Base-by-base conservation (phyloP, 2,329 filamentous ascomycete species). In the Ophiosphaerella narmari region DNA sequence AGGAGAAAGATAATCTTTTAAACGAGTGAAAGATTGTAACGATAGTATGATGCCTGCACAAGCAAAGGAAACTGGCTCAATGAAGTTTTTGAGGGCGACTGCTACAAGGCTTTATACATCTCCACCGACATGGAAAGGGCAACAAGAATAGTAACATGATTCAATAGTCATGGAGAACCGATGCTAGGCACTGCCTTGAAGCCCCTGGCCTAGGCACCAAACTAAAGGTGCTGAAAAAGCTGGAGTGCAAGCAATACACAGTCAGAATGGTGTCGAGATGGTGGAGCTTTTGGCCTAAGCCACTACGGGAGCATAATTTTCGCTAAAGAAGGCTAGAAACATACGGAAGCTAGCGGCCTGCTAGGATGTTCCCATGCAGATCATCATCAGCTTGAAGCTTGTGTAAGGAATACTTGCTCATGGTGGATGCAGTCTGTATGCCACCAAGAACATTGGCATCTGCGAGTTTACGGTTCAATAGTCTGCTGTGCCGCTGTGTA, bases 221-320 rank as follows among this genome's bases (percentile, higher is more conserved):
- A 29, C 5, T 6, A 29, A 29, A 9, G 7, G 26, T 9, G 26
- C 2, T 4, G 26, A 29, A 29, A 29, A 29, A 29, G 26, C 26
- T 9, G 6, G 26, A 29, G 26, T 29, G 3, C 26, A 29, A 29
- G 26, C 54, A 46, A 48, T 45, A 54, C 50, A 44, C 45, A 48
- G 32, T 48, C 55, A 55, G 47, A 31, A 53, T 58, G 44, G 50
- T 56, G 56, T 51, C 46, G 41, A 55, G 34, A 57, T 57, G 44
- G 54, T 59, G 59, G 50, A 48, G 48, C 40, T 39, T 56, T 37
- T 55, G 54, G 55, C 48, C 52, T n/a, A 34, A 55, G 43, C 49
- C 46, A 47, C 46, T 54, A 51, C 48, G 41, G 50, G 48, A 57
- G 40, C 44, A 60, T 43, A 50, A 35, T 46, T 14, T 40, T 45